These are phyloP conservation scores for Nakazawaea molendinolei DNA, from an alignment of 805 yeast species.

Conservation along the genomic window DNA sequence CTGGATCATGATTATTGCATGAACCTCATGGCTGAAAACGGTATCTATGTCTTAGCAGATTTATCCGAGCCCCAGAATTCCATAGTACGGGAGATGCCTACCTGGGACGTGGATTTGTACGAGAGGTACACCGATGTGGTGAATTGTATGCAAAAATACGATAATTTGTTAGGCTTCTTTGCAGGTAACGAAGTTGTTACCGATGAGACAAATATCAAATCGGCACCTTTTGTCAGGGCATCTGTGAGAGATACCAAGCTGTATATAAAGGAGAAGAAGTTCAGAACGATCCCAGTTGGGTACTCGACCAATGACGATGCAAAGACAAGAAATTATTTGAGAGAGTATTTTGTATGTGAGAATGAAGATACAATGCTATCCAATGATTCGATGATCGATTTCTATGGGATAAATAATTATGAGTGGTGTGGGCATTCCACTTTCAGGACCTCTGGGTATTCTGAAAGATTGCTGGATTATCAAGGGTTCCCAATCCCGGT, in stretches of 20 bases:
- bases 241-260: constrained; percentile 38
- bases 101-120: constrained; percentile 30
- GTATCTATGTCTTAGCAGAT: constrained; percentile 40
- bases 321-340: constrained; percentile 33
- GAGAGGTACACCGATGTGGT: constrained; percentile 37
- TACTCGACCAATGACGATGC: constrained; percentile 41
- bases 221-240: constrained; percentile 41
- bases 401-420: constrained; percentile 75
- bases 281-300: constrained; percentile 36
- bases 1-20: constrained; percentile 32
- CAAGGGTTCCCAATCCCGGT: constrained; percentile 63
- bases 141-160: constrained; percentile 32
- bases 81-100: constrained; percentile 26
- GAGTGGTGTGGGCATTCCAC: constrained; percentile 90
- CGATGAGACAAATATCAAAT: constrained; percentile 32
- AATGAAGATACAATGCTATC: constrained; percentile 28
- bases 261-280: constrained; percentile 29
- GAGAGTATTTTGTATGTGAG: constrained; percentile 41
- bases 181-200: constrained; percentile 36
- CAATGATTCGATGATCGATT: constrained; percentile 62
- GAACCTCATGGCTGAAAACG: constrained; percentile 32
- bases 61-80: constrained; percentile 33
- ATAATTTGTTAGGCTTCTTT: constrained; percentile 31
- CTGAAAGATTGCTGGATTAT: constrained; percentile 52
- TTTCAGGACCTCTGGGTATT: constrained; percentile 70